phyloP scores from a whole-genome alignment of 208 protist genomes.

The Porcisia hertigi region DNA sequence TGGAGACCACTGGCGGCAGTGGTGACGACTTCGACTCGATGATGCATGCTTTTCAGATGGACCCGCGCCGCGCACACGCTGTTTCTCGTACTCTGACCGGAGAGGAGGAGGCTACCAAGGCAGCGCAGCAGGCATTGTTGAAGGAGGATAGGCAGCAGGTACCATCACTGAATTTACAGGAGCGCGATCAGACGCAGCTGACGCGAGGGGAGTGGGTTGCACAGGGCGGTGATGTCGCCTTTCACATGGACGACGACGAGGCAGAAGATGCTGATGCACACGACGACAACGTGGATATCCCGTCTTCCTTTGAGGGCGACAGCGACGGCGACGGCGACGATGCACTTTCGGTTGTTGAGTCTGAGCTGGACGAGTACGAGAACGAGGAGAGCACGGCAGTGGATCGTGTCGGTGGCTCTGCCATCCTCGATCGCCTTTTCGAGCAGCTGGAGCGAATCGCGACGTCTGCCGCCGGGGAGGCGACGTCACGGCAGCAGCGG shows the following conservation, averaged over 20 bases:
- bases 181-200: slow-evolving; percentile 47
- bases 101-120: slow-evolving; percentile 47
- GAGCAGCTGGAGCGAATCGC: slow-evolving; percentile 46
- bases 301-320: slow-evolving; percentile 47
- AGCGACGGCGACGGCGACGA: slow-evolving; percentile 27
- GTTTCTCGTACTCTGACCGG: slow-evolving; percentile 62
- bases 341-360: not conserved
- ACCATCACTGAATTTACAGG: slow-evolving; percentile 38
- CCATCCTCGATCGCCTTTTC: slow-evolving; percentile 42
- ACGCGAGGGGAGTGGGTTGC: slow-evolving; percentile 76
- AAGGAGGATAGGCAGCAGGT: slow-evolving; percentile 58
- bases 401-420: slow-evolving; percentile 26
- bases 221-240: slow-evolving; percentile 70
- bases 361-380: slow-evolving; percentile 9
- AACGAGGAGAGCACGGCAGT: not conserved
- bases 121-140: slow-evolving; percentile 43
- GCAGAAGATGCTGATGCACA: slow-evolving; percentile 23
- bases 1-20: not conserved
- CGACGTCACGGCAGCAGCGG: slow-evolving; percentile 13
- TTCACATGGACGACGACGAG: slow-evolving; percentile 66
- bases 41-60: slow-evolving; percentile 62
- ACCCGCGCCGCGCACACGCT: slow-evolving; percentile 68
- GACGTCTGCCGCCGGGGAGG: not conserved
- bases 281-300: slow-evolving; percentile 55
- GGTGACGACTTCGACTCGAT: slow-evolving; percentile 77